Evolutionary conservation across 2,329 filamentous ascomycete genomes (phyloP).

Genomic region (Penicillium frequentans): DNA sequence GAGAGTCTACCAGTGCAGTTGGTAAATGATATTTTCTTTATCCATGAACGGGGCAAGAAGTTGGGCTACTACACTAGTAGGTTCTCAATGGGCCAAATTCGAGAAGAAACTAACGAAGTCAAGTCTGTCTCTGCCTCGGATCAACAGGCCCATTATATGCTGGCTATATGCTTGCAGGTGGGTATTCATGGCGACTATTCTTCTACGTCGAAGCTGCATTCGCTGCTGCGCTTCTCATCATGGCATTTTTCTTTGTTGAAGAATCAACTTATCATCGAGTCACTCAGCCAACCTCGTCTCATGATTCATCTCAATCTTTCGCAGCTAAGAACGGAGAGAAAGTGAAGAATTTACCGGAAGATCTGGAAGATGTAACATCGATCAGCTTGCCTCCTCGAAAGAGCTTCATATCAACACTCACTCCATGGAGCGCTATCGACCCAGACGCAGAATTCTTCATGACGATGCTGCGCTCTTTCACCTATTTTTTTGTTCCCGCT

Average conservation of each 20-base stretch:
- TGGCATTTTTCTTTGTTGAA: slow-evolving; percentile 60
- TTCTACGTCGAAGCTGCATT: slow-evolving; percentile 63
- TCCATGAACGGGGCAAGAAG: slow-evolving; percentile 49
- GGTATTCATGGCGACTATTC: slow-evolving; percentile 61
- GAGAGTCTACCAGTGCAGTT: slow-evolving; percentile 50
- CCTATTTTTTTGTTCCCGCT: slow-evolving; percentile 50
- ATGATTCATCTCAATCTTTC: background rate
- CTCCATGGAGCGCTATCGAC: slow-evolving; percentile 46
- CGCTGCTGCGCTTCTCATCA: slow-evolving; percentile 42
- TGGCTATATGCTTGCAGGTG: slow-evolving; percentile 61
- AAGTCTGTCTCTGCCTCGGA: slow-evolving; percentile 57
- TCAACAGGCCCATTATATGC: slow-evolving; percentile 58
- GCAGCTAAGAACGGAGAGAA: background rate
- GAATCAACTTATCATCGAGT: slow-evolving; percentile 56
- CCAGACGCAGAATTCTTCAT: slow-evolving; percentile 46
- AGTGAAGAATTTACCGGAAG: background rate
- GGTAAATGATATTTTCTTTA: slow-evolving; percentile 51
- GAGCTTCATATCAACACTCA: slow-evolving; percentile 44
- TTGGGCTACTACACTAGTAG: slow-evolving; percentile 60
- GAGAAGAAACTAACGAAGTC: slow-evolving; percentile 2
- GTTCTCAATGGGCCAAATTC: background rate
- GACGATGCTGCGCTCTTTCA: slow-evolving; percentile 49
- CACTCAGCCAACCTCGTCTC: slow-evolving; percentile 12
- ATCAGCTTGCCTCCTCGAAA: slow-evolving; percentile 39
- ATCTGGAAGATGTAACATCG: background rate